Evolutionary conservation across 306 rosid species (phyloP).

Genomic region (Gillenia trifoliata): DNA sequence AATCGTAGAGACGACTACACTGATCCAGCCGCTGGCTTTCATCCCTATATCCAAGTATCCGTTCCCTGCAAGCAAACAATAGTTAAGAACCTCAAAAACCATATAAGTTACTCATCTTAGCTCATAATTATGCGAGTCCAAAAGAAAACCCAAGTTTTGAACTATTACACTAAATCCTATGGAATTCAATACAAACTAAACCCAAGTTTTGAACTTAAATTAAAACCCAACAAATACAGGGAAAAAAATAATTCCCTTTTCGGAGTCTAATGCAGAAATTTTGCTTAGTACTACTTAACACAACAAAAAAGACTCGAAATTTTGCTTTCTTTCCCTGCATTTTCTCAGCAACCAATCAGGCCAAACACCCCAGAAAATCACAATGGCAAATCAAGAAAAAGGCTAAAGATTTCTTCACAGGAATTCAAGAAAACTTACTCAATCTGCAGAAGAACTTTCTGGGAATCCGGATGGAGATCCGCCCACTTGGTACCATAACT

Average conservation of each 20-base stretch:
- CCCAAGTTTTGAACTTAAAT: not conserved
- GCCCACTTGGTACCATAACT: conserved; percentile 86
- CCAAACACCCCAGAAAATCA: not conserved
- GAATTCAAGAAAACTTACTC: conserved; percentile 44
- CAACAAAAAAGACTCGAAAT: not conserved
- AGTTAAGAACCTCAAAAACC: conserved; percentile 25
- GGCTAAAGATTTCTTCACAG: not conserved
- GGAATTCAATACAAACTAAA: not conserved
- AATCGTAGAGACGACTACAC: conserved; percentile 86
- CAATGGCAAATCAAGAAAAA: not conserved
- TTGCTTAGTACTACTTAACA: not conserved
- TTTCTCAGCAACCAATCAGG: conserved; percentile 2
- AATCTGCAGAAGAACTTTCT: conserved; percentile 79
- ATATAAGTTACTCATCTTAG: not conserved
- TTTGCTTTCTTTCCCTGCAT: not conserved
- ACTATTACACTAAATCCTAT: not conserved
- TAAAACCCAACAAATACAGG: not conserved
- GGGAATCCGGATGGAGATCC: conserved; percentile 93
- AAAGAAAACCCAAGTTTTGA: not conserved
- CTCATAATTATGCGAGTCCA: not conserved
- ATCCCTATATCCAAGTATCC: conserved; percentile 72
- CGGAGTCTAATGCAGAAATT: not conserved
- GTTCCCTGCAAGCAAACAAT: conserved; percentile 52
- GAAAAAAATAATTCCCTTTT: not conserved
- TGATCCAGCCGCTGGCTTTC: conserved; percentile 96